Base-by-base conservation (phyloP, 805 yeast species). In the Schizosaccharomyces osmophilus region DNA sequence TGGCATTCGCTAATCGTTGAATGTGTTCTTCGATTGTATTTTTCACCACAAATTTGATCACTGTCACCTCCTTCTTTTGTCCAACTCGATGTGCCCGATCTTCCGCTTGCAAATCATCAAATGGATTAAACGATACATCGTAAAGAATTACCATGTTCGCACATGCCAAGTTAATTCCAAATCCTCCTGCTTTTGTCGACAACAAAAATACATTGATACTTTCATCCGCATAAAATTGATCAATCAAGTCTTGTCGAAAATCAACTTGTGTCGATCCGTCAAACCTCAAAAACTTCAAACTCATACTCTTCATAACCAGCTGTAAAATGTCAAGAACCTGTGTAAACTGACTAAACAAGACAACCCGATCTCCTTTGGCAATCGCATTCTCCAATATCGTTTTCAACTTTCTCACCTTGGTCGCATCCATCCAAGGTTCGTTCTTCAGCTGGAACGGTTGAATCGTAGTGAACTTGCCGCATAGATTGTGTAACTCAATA, bases 21-120 rank as follows among this genome's bases (percentile, higher is more conserved):
- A 93, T 89, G 36, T 59, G 24, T 31, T 59, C 43, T 67, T 93
- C 99, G 48, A 93, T 84, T 0, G 95, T 82, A 62, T 81, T 77
- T 65, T 77, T 78, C 6, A 85, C 79, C 61, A 93, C 82, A 64
- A 93, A 73, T 62, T 94, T 80, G 48, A 79, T 77, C n/a, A 94
- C 95, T 61, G 76, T 74, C 24, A 93, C 99, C 59, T 85, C 87
- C 62, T 83, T 80, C 6, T 82, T 81, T 73, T 90, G 97, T 1
- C 98, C 98, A 31, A 93, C 97, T 71, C 99, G 80, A 71, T 93
- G 99, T 0, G 97, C 95, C 69, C 99, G 80, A 71, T 93, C 99
- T 70, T 94, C 97, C 1, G 99, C 99, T 73, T 93, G 99, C 69
- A 84, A 85, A 69, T 93, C 99, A 71, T 93, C 98, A 71, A 93